Conservation (phyloP, 169 alveolate species). For the Eimeria acervulina region DNA sequence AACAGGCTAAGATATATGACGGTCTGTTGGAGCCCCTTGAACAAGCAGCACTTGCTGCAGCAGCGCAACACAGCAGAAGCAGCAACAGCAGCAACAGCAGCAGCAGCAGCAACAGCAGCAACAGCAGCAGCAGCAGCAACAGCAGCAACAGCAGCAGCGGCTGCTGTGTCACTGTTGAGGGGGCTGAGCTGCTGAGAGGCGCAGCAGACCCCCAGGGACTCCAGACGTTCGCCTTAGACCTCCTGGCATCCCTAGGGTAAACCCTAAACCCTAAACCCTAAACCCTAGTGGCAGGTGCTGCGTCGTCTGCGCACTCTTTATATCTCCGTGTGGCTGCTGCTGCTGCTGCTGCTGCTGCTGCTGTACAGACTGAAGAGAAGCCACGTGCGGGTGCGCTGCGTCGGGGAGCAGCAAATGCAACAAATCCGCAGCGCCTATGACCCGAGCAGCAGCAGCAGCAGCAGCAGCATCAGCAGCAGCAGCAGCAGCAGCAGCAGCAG, state of each 20-base stretch:
- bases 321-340: not conserved
- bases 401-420: not conserved
- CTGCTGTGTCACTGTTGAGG: not conserved
- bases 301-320: not conserved
- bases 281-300: not conserved
- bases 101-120: constrained; percentile 22
- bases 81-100: constrained; percentile 30
- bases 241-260: not conserved
- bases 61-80: constrained; percentile 4
- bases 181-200: not conserved
- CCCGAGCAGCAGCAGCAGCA: too few species aligned
- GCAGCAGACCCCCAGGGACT: not conserved
- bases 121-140: constrained; percentile 24
- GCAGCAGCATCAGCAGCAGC: not conserved
- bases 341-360: constrained; percentile 19
- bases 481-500: not conserved
- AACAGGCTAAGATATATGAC: not conserved
- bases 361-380: not conserved
- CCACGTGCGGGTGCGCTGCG: constrained; percentile 1
- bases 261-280: constrained; percentile 33
- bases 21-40: not conserved
- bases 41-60: not conserved
- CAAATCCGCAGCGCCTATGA: not conserved
- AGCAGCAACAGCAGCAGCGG: not conserved
- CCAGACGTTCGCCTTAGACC: not conserved